Conservation (phyloP, 225 moss, liverwort and hornwort genomes). For the Pseudoscleropodium purum region DNA sequence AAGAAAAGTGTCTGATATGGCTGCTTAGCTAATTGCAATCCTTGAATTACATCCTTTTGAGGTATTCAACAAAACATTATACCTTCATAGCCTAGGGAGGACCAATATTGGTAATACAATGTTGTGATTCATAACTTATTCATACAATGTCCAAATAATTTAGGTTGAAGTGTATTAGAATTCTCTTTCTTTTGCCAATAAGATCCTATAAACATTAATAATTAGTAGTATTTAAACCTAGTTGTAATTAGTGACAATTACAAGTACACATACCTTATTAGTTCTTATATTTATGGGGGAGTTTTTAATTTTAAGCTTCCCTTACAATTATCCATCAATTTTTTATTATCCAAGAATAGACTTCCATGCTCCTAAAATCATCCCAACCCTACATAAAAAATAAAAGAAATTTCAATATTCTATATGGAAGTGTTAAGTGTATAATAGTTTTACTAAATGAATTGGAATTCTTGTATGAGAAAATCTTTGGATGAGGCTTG, state of each 20-base stretch:
- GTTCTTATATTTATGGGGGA: background rate
- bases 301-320: background rate
- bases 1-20: background rate
- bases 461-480: background rate
- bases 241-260: background rate
- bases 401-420: no score
- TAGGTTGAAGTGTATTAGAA: background rate
- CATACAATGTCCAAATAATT: background rate
- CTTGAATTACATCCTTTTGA: background rate
- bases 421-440: background rate
- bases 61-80: background rate
- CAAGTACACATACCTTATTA: background rate
- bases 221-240: background rate
- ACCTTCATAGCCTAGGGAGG: fast-evolving
- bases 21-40: fast-evolving
- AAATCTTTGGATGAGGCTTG: fast-evolving
- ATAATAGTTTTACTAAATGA: background rate
- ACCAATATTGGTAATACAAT: background rate
- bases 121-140: background rate
- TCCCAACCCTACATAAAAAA: background rate
- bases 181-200: background rate
- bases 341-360: background rate
- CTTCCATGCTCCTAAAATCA: fast-evolving
- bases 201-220: background rate
- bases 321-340: background rate